Conservation (phyloP, 129 eudicot species). For the Escallonia herrerae region DNA sequence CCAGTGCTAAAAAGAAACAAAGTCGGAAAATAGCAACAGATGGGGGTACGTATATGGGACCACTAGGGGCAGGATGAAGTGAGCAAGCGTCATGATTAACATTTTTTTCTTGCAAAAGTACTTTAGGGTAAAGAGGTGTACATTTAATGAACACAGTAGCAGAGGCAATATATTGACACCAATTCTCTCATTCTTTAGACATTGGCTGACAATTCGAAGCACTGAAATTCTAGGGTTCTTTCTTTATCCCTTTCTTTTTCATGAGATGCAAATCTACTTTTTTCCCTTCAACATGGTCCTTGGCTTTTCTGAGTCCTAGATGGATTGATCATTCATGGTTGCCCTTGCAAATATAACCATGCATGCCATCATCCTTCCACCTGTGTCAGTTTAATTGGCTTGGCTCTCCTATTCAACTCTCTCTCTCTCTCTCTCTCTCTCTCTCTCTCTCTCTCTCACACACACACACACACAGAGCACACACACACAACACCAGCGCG, state of each 20-base stretch:
- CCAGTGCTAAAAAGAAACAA: background rate
- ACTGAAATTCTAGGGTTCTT: conserved; percentile 14
- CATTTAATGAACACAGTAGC: conserved; percentile 11
- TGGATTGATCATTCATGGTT: background rate
- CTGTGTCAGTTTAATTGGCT: background rate
- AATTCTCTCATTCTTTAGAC: conserved; percentile 3
- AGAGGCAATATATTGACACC: conserved; percentile 5
- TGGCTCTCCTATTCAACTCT: background rate
- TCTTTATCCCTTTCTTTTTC: background rate
- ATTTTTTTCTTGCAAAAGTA: conserved; percentile 7
- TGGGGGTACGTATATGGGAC: background rate
- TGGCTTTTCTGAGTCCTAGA: background rate
- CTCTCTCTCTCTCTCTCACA: no score
- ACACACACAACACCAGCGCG: background rate
- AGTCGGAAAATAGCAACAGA: background rate
- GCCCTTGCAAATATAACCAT: background rate
- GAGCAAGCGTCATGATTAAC: conserved; percentile 3
- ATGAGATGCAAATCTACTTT: background rate
- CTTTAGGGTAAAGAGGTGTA: conserved; percentile 13
- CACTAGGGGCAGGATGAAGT: background rate
- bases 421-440: background rate
- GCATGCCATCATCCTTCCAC: background rate
- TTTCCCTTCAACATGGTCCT: background rate
- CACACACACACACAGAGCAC: background rate
- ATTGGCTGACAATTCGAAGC: conserved; percentile 11